Percentiles rank a stretch among this genome's conserved stretches.
These are phyloP conservation scores for Pholiota molesta DNA, from an alignment of 768 basidiomycete genomes.

Conservation along the genomic window DNA sequence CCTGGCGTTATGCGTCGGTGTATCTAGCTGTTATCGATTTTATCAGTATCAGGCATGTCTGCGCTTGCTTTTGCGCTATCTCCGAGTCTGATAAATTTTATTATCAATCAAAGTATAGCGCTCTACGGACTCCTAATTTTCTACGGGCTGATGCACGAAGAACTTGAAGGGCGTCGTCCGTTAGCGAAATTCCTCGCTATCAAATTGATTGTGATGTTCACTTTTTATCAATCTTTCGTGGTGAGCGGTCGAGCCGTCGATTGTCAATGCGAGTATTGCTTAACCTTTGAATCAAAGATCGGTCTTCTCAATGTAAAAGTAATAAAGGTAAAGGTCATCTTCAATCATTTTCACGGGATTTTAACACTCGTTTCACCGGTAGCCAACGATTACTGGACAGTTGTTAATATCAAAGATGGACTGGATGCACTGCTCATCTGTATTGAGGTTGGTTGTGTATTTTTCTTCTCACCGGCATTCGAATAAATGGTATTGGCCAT, in stretches of 20 bases:
- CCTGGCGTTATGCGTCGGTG: slow-evolving; percentile 61
- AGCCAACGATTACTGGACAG: slow-evolving; percentile 84
- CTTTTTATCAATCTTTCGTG: slow-evolving; percentile 84
- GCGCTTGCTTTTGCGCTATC: background rate
- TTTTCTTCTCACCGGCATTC: background rate
- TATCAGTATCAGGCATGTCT: slow-evolving; percentile 72
- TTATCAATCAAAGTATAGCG: slow-evolving; percentile 57
- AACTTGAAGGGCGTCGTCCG: slow-evolving; percentile 75
- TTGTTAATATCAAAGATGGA: slow-evolving; percentile 46
- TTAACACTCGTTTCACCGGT: slow-evolving; percentile 9
- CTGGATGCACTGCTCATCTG: slow-evolving; percentile 81
- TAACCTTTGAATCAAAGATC: slow-evolving; percentile 47
- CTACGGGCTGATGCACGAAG: slow-evolving; percentile 80
- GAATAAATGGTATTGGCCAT: slow-evolving; percentile 5
- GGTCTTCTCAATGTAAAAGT: slow-evolving; percentile 62
- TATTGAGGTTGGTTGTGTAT: slow-evolving; percentile 64
- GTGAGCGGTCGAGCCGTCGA: slow-evolving; percentile 39
- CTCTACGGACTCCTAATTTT: slow-evolving; percentile 86
- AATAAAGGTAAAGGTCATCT: slow-evolving; percentile 53
- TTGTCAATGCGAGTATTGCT: background rate
- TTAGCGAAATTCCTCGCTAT: slow-evolving; percentile 86
- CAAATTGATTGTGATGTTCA: slow-evolving; percentile 87
- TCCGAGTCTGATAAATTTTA: background rate
- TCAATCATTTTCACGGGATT: background rate
- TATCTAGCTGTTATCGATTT: slow-evolving; percentile 79